Evolutionary conservation across 2,329 filamentous ascomycete genomes (phyloP), one percentile per base, ranked within the genome.

Genomic region (Trichoderma lentiforme): DNA sequence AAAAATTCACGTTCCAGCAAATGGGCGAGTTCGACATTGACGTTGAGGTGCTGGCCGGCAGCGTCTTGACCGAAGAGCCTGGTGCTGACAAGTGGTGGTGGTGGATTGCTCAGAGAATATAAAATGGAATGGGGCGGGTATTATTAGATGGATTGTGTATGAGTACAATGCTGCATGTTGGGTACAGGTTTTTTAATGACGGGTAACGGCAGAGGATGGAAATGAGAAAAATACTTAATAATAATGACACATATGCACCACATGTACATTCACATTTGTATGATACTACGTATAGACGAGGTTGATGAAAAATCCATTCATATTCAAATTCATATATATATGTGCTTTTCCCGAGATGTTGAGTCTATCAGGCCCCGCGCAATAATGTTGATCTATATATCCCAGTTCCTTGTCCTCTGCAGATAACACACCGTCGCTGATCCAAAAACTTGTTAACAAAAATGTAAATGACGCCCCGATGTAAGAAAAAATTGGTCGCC

Each of bases 21-120:
- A 90, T 98, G 88, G 88, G 92, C 76, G 94, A 97, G 79, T 93
- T 93, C 75, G 92, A 94, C 67, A 86, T 97, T 24, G 88, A 90
- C 51, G 89, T 98, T 9, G 90, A 93, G 57, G 90, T 98, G 4
- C 78, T 92, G 15, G 92, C 92, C 0, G 95, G 95, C 11, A 95
- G 90, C 81, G 89, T 91, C 73, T 83, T 80, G 80, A 88, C 80
- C 78, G 88, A 92, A 69, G 90, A 88, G 11, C 86, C 90, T n/a
- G 91, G 91, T 30, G 90, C 94, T 36, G 90, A 92, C 71, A 91
- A 89, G 80, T 98, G 95, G 95, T 97, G 94, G 89, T 88, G 89
- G 77, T 98, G 95, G 95, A 91, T 98, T 78, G 93, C 91, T 2
- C 87, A 91, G 79, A 89, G 91, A 78, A 83, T 97, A 76, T 96